Conservation (phyloP, 495 filamentous ascomycete genomes). For the Cryomyces minteri region DNA sequence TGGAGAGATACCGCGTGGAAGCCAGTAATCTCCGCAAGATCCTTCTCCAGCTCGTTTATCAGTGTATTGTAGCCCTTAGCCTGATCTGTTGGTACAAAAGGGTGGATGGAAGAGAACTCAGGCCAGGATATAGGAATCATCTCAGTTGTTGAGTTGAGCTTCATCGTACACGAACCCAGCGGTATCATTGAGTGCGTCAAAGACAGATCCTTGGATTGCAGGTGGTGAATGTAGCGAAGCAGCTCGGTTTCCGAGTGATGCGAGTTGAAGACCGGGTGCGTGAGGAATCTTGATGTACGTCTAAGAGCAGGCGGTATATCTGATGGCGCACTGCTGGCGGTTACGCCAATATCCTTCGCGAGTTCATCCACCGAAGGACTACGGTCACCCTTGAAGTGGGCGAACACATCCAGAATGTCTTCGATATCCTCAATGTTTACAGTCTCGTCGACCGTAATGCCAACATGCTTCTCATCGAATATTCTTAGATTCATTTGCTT, state of each 20-base stretch:
- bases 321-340: conserved; percentile 9
- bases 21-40: conserved; percentile 74
- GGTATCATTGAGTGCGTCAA: conserved; percentile 98
- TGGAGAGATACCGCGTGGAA: conserved; percentile 84
- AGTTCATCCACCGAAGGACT: conserved; percentile 18
- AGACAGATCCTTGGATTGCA: conserved; percentile 91
- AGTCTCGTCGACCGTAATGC: conserved; percentile 60
- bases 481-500: conserved; percentile 45
- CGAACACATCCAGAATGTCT: conserved; percentile 38
- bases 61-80: conserved; percentile 51
- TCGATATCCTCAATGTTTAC: conserved; percentile 40
- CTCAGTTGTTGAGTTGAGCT: conserved; percentile 89
- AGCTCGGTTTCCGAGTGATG: conserved; percentile 96
- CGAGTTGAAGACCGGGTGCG: conserved; percentile 91
- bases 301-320: conserved; percentile 40
- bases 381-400: conserved; percentile 15
- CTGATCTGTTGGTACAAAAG: conserved; percentile 47
- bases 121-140: conserved; percentile 81
- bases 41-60: conserved; percentile 51
- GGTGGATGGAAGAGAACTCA: conserved; percentile 76
- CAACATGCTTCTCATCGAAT: conserved; percentile 39
- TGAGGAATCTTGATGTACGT: conserved; percentile 60
- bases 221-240: conserved; percentile 82
- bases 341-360: conserved; percentile 10
- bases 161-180: conserved; percentile 99